Evolutionary conservation across 768 basidiomycete genomes (phyloP), one percentile per base, ranked within the genome.

Genomic region (Boletus coccyginus): DNA sequence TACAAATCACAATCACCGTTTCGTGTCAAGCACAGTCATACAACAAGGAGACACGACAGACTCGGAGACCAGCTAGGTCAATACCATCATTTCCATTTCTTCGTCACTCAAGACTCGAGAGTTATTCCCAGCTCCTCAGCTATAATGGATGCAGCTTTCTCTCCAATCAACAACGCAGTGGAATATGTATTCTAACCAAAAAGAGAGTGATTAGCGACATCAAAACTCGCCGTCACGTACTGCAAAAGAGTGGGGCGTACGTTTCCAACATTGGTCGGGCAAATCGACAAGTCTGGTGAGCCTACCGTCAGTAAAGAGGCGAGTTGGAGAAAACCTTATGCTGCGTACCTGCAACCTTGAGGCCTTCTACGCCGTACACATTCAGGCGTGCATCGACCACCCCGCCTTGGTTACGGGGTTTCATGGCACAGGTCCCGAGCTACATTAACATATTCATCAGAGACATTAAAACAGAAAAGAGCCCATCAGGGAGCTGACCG

Each of bases 381-480:
- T 83, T 85, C 46, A 88, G 65, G 32, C 72, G 72, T 5, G 77
- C 53, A 61, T 89, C 85, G 5, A 89, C 84, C 8, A 90, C 87
- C 5, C 87, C 88, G 2, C 78, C 78, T 33, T 77, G 50, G 12
- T 81, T 75, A 2, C 79, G 77, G 0, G 83, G 77, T 66, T 86
- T 86, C 87, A 88, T 88, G 0, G 85, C 78, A 53, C 85, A 87
- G 0, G 86, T 88, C 39, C 86, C 86, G 4, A 84, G 73, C 84
- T 86, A 24, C 4, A 24, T 44, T 1, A n/a, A 43, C 10, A 3
- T 2, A 3, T 24, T 10, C 17, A 24, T 59, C 16, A 51, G n/a
- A 9, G 21, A 4, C n/a, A 29, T 33, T 5, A 19, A 27, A 14
- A 12, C 21, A 6, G 6, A 11, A 19, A 8, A 16, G 1, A 21